phyloP scores from a whole-genome alignment of 345 rosid species.

The Populus euphratica region DNA sequence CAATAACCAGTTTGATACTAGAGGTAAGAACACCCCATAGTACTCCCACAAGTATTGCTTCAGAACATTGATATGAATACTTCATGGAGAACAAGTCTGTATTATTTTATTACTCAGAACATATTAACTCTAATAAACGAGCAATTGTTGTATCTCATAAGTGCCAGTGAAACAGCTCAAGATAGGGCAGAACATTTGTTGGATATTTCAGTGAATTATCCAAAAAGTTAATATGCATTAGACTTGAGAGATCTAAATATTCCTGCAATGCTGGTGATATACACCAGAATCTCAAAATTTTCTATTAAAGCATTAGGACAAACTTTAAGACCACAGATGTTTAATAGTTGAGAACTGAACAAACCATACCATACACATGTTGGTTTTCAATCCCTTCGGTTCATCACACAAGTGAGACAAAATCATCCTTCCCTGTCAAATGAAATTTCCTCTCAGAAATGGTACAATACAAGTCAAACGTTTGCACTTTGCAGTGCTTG shows the following conservation, averaged over 20 bases:
- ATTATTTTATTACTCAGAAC: neutral
- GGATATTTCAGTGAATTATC: neutral
- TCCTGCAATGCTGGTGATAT: neutral
- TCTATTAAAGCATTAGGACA: neutral
- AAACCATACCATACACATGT: slow-evolving; percentile 90
- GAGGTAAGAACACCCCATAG: neutral
- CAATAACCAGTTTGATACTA: neutral
- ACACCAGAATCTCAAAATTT: neutral
- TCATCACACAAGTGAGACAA: slow-evolving; percentile 98
- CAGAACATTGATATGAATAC: neutral
- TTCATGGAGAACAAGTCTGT: neutral
- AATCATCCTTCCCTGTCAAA: slow-evolving; percentile 96
- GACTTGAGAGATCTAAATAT: too few species aligned
- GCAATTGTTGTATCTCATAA: neutral
- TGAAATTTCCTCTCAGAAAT: slow-evolving; percentile 18
- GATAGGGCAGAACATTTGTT: neutral
- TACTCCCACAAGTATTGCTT: neutral
- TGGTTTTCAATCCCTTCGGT: slow-evolving; percentile 95
- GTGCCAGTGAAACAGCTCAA: neutral
- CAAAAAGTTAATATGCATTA: neutral
- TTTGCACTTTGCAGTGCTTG: too few species aligned
- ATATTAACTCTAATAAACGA: neutral
- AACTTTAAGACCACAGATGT: neutral
- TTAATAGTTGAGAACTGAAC: slow-evolving; percentile 1
- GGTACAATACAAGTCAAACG: neutral